Conservation (phyloP, 1,284 basidiomycete genomes). For the Trichosporon sp. region DNA sequence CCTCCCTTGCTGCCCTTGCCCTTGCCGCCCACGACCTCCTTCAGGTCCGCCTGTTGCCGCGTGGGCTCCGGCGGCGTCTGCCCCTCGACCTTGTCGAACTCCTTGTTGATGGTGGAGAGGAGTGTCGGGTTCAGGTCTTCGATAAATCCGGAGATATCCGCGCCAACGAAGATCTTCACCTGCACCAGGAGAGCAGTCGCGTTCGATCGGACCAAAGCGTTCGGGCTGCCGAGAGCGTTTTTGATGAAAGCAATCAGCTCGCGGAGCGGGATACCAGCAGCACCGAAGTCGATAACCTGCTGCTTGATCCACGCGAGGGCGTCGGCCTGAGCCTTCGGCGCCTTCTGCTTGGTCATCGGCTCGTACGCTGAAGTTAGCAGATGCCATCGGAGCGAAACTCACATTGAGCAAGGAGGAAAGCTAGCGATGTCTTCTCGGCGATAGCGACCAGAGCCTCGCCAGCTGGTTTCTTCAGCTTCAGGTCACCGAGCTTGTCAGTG, state of each 20-base stretch:
- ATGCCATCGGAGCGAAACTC: constrained; percentile 38
- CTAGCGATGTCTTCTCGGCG: constrained; percentile 89
- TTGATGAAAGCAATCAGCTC: constrained; percentile 90
- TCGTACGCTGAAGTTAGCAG: constrained; percentile 71
- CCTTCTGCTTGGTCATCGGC: constrained; percentile 88
- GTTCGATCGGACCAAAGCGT: constrained; percentile 88
- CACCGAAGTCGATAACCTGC: constrained; percentile 89
- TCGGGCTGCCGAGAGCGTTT: constrained; percentile 83
- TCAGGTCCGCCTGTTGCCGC: constrained; percentile 73
- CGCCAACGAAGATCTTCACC: constrained; percentile 84
- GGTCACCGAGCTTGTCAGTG: constrained; percentile 92
- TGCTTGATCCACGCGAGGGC: constrained; percentile 86
- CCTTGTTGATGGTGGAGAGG: constrained; percentile 82
- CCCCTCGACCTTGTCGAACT: constrained; percentile 92
- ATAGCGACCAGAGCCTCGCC: constrained; percentile 80
- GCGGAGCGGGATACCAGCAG: constrained; percentile 79
- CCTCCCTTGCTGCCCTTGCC: constrained; percentile 57
- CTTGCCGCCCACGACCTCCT: constrained; percentile 58
- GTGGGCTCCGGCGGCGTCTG: constrained; percentile 77
- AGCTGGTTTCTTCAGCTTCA: constrained; percentile 97
- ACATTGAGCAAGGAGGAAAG: constrained; percentile 93
- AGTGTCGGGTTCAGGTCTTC: constrained; percentile 95
- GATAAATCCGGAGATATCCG: constrained; percentile 86
- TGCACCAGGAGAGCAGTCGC: constrained; percentile 95
- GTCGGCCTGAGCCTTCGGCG: constrained; percentile 95